Conservation (phyloP, 805 yeast genomes). For the Candida tallmaniae region DNA sequence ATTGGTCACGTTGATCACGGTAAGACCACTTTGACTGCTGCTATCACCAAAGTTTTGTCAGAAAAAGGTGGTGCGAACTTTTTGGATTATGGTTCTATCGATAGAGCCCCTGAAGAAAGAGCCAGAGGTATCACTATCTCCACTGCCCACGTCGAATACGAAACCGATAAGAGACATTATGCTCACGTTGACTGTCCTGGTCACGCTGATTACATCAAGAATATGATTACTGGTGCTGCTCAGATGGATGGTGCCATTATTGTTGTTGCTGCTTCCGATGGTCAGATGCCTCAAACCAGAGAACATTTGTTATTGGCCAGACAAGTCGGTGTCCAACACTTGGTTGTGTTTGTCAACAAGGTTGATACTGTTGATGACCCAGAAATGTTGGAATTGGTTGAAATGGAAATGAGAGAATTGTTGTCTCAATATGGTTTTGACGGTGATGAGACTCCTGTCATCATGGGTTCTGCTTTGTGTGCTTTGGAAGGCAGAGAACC, state of each 20-base stretch:
- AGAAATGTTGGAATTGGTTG: constrained; percentile 98
- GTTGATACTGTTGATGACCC: constrained; percentile 97
- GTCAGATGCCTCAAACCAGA: constrained; percentile 99
- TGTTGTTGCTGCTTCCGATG: constrained; percentile 96
- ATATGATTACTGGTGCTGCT: constrained; percentile 93
- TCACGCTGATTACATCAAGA: constrained; percentile 92
- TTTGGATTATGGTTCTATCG: constrained; percentile 89
- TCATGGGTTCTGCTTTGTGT: constrained; percentile 98
- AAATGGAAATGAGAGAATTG: constrained; percentile 99
- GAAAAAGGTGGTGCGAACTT: constrained; percentile 87
- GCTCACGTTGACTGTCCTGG: constrained; percentile 86
- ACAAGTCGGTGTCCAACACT: constrained; percentile 98
- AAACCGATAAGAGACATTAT: constrained; percentile 83
- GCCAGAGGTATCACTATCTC: constrained; percentile 97
- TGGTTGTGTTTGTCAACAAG: constrained; percentile 97
- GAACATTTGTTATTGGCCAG: constrained; percentile 97
- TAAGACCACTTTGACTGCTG: constrained; percentile 96
- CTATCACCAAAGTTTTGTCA: constrained; percentile 92
- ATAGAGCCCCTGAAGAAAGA: constrained; percentile 97
- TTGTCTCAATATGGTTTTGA: constrained; percentile 89
- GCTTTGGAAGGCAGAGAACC: constrained; percentile 86
- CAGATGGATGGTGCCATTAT: constrained; percentile 91
- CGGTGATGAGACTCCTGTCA: constrained; percentile 96
- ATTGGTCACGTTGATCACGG: constrained; percentile 99
- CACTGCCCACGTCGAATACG: constrained; percentile 90